phyloP scores from a whole-genome alignment of 768 basidiomycete genomes.

The Termitomyces eurrhizus region DNA sequence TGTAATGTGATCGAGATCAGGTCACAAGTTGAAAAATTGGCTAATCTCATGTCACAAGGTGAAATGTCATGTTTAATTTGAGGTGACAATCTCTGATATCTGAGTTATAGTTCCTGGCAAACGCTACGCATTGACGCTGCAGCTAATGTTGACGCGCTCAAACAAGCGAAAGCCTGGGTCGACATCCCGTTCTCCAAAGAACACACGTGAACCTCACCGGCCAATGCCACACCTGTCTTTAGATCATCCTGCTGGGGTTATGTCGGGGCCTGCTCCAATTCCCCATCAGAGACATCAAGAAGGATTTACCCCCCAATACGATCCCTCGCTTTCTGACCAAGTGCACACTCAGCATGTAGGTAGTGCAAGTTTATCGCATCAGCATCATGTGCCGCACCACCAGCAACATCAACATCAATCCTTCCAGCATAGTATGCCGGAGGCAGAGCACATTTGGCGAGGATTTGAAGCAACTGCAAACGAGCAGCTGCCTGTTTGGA shows the following conservation, averaged over 20 bases:
- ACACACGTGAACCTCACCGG: constrained; percentile 51
- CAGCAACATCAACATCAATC: constrained; percentile 28
- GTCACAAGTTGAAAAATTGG: constrained; percentile 73
- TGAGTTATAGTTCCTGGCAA: constrained; percentile 75
- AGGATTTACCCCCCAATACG: constrained; percentile 56
- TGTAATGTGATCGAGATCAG: constrained; percentile 75
- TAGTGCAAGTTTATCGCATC: constrained; percentile 19
- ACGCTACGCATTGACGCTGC: constrained; percentile 86
- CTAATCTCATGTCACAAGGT: constrained; percentile 77
- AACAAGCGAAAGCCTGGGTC: constrained; percentile 57
- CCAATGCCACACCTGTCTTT: constrained; percentile 38
- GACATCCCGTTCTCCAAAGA: constrained; percentile 57
- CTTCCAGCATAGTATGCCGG: constrained; percentile 21
- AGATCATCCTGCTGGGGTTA: constrained; percentile 32
- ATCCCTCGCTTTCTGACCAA: constrained; percentile 33
- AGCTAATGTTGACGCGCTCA: constrained; percentile 81
- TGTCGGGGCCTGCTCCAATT: constrained; percentile 23
- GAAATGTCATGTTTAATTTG: constrained; percentile 21
- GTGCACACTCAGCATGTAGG: constrained; percentile 21
- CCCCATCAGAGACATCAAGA: constrained; percentile 41
- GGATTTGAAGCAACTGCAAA: constrained; percentile 68
- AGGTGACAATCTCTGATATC: not conserved
- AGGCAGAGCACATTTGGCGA: constrained; percentile 71
- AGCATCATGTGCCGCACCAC: constrained; percentile 19
- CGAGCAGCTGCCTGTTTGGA: constrained; percentile 82